A percentile compares a stretch with the other conserved stretches of the same genome.
phyloP scores from a whole-genome alignment of 352 stramenopile genomes.

The Phytophthora cryptogea region DNA sequence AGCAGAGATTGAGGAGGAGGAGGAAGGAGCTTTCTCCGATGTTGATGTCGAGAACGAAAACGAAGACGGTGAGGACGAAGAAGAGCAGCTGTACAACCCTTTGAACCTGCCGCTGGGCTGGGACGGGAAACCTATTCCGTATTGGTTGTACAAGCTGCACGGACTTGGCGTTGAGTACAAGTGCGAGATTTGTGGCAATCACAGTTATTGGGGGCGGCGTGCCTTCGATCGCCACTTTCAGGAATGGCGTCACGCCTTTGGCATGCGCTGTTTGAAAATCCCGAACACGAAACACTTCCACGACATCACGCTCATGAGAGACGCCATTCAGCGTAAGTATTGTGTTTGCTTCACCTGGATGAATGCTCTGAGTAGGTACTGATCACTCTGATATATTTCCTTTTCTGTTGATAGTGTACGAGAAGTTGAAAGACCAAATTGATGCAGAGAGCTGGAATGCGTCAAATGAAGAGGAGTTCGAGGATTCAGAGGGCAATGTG shows the following conservation, averaged over 20 bases:
- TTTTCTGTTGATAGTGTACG: conserved; percentile 84
- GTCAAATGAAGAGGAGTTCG: conserved; percentile 97
- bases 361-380: background rate
- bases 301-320: conserved; percentile 98
- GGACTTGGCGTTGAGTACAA: conserved; percentile 98
- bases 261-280: conserved; percentile 98
- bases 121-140: conserved; percentile 99
- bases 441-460: conserved; percentile 94
- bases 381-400: conserved; percentile 4
- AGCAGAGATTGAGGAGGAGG: conserved; percentile 85
- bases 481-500: conserved; percentile 99
- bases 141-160: conserved; percentile 99
- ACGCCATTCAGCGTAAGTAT: conserved; percentile 87
- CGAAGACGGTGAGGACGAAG: conserved; percentile 83
- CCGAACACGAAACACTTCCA: conserved; percentile 99
- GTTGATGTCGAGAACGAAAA: conserved; percentile 75
- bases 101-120: conserved; percentile 98
- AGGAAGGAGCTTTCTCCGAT: conserved; percentile 84
- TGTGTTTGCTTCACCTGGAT: background rate
- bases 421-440: conserved; percentile 95
- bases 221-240: conserved; percentile 99
- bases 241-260: conserved; percentile 97
- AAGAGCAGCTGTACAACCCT: conserved; percentile 98
- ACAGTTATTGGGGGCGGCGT: conserved; percentile 96
- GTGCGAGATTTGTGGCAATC: conserved; percentile 99